These are phyloP conservation scores for Arthrobotrys entomopaga DNA, from an alignment of 2,329 filamentous ascomycete genomes.

Conservation along the genomic window DNA sequence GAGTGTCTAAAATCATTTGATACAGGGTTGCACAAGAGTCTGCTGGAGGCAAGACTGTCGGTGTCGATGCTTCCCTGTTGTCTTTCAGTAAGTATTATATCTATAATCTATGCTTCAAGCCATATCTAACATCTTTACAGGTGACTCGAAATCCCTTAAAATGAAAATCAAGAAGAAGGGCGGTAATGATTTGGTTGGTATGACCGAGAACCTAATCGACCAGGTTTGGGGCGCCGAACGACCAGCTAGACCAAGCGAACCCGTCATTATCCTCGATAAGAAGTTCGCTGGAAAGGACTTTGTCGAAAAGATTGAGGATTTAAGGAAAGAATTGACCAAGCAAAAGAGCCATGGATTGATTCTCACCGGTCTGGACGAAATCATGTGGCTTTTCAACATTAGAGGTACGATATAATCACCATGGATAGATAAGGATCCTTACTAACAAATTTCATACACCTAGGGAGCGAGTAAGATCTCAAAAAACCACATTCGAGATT, in stretches of 20 bases:
- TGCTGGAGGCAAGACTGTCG: constrained; percentile 86
- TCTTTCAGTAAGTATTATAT: constrained; percentile 68
- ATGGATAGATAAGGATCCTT: too few relatives aligned
- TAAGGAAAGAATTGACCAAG: constrained; percentile 91
- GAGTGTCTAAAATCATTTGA: constrained; percentile 42
- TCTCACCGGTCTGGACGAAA: constrained; percentile 93
- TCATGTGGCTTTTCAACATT: constrained; percentile 98
- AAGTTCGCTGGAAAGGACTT: constrained; percentile 85
- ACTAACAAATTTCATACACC: not conserved
- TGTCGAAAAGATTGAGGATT: constrained; percentile 81
- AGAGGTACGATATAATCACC: constrained; percentile 73
- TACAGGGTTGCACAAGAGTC: constrained; percentile 78
- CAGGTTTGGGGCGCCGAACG: constrained; percentile 81
- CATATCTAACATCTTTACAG: constrained; percentile 58
- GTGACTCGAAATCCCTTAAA: constrained; percentile 77
- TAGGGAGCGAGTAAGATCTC: constrained; percentile 45
- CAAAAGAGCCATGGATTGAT: constrained; percentile 88
- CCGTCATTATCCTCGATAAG: constrained; percentile 75
- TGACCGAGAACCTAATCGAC: constrained; percentile 88
- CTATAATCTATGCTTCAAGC: not conserved
- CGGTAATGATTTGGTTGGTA: constrained; percentile 77
- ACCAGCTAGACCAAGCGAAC: constrained; percentile 78
- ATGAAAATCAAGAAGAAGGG: constrained; percentile 89
- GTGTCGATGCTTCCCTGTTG: constrained; percentile 88
- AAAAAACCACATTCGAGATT: not conserved